A percentile compares a stretch with the other conserved stretches of the same genome.
Evolutionary conservation across 345 rosid species (phyloP).

Genomic region (Carallia pectinifolia): DNA sequence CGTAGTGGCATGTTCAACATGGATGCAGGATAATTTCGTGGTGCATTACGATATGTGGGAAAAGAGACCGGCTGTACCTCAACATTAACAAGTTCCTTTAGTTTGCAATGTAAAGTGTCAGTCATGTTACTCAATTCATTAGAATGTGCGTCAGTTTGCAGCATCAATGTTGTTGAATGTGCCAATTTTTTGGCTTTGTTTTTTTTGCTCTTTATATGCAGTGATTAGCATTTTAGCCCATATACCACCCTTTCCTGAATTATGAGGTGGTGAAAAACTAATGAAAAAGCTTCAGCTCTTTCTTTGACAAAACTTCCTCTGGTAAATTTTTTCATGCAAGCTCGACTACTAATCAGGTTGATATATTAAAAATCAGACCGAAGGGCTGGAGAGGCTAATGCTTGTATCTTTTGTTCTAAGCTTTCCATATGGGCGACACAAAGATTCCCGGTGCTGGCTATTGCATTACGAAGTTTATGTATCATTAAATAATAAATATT

Average conservation of each 20-base stretch:
- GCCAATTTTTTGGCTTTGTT: conserved; percentile 1
- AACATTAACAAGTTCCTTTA: conserved; percentile 52
- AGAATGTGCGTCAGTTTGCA: conserved; percentile 33
- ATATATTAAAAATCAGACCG: no score
- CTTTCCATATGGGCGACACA: no score
- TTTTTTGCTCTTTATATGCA: no score
- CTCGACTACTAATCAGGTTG: no score
- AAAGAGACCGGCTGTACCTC: conserved; percentile 87
- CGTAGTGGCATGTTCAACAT: not conserved
- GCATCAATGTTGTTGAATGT: conserved; percentile 26
- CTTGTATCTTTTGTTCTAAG: no score
- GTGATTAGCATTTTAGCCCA: no score
- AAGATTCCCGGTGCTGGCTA: no score
- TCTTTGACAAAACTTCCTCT: not conserved
- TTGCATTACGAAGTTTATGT: no score
- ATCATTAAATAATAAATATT: no score
- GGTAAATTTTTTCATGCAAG: not conserved
- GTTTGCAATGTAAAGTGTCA: conserved; percentile 58
- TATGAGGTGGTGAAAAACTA: not conserved
- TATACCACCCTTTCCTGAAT: not conserved
- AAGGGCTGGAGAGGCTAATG: no score
- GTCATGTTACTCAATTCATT: conserved; percentile 27
- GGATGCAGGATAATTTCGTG: conserved; percentile 77
- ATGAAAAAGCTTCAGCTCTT: not conserved
- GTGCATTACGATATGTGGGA: conserved; percentile 76